phyloP scores from a whole-genome alignment of 2,329 filamentous ascomycete species.

The Coleophoma crateriformis region DNA sequence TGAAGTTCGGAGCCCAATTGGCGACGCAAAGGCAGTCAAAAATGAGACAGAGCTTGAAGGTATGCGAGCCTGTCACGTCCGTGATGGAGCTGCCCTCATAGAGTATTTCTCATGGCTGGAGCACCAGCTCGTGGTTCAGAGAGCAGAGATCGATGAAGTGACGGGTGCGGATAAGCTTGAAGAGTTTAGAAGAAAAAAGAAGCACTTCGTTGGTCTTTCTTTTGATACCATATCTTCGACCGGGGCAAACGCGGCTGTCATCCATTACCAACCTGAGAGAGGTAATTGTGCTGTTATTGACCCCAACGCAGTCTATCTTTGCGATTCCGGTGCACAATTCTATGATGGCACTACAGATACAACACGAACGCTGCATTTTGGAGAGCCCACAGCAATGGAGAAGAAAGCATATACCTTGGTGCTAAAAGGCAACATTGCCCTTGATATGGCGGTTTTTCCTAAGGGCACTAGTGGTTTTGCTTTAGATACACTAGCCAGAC shows the following conservation, averaged over 20 bases:
- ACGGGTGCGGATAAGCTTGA: slow-evolving; percentile 89
- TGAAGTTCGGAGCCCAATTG: slow-evolving; percentile 79
- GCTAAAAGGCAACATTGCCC: slow-evolving; percentile 85
- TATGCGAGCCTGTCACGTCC: slow-evolving; percentile 90
- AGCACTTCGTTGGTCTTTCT: slow-evolving; percentile 82
- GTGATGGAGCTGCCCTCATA: slow-evolving; percentile 84
- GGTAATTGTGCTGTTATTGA: slow-evolving; percentile 81
- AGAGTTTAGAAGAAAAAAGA: slow-evolving; percentile 58
- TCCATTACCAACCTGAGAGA: slow-evolving; percentile 88
- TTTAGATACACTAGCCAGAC: slow-evolving; percentile 80
- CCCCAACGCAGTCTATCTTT: slow-evolving; percentile 81
- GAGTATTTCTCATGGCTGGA: slow-evolving; percentile 98
- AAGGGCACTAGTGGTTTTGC: slow-evolving; percentile 94
- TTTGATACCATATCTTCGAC: slow-evolving; percentile 97
- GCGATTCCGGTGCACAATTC: slow-evolving; percentile 96
- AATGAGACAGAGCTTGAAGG: slow-evolving; percentile 84
- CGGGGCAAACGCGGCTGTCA: slow-evolving; percentile 77
- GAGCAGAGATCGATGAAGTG: slow-evolving; percentile 76
- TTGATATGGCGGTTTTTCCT: slow-evolving; percentile 83
- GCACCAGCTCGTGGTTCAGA: slow-evolving; percentile 72
- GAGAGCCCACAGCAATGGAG: slow-evolving; percentile 75
- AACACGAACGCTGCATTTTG: slow-evolving; percentile 89
- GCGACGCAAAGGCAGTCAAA: slow-evolving; percentile 90
- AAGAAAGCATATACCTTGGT: slow-evolving; percentile 90
- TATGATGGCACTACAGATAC: slow-evolving; percentile 94